A percentile compares a stretch with the other conserved stretches of the same genome.
These are phyloP conservation scores for Ulota crispa DNA, from an alignment of 225 moss, liverwort and hornwort genomes.

Conservation along the genomic window DNA sequence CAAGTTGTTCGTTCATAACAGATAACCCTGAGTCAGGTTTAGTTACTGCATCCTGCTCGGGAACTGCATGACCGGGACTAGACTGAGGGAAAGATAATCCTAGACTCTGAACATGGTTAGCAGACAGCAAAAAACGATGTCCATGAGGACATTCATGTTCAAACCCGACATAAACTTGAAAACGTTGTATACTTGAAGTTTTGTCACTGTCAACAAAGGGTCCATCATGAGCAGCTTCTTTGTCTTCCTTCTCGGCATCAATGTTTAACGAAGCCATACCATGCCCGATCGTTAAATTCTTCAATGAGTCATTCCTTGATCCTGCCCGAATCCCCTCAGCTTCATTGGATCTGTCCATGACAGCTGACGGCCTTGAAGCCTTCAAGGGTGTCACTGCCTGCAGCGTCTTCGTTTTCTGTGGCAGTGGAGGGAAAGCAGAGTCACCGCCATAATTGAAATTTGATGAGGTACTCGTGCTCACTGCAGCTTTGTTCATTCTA, in stretches of 20 bases:
- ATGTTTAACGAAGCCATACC: slow-evolving; percentile 40
- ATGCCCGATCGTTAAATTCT: slow-evolving; percentile 32
- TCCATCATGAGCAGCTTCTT: slow-evolving; percentile 24
- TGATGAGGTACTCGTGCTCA: slow-evolving; percentile 47
- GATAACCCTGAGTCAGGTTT: slow-evolving; percentile 20
- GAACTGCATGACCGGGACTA: slow-evolving; percentile 18
- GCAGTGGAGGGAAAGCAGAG: slow-evolving; percentile 88
- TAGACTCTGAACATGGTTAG: slow-evolving; percentile 48
- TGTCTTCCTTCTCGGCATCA: slow-evolving; percentile 42
- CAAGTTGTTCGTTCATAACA: slow-evolving; percentile 28
- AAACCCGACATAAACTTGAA: slow-evolving; percentile 79
- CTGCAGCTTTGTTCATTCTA: slow-evolving; percentile 38
- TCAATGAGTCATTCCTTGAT: slow-evolving; percentile 29
- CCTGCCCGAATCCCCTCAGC: slow-evolving; percentile 36
- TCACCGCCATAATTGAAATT: slow-evolving; percentile 78
- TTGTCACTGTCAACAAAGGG: slow-evolving; percentile 21
- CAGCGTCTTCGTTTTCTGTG: slow-evolving; percentile 67
- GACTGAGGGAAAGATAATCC: slow-evolving; percentile 44
- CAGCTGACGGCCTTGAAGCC: slow-evolving; percentile 39
- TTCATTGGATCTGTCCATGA: slow-evolving; percentile 48
- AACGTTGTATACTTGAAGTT: slow-evolving; percentile 38
- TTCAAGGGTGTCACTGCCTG: slow-evolving; percentile 43
- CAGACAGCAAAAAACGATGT: slow-evolving; percentile 83
- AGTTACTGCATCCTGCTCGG: slow-evolving; percentile 34
- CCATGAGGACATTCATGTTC: slow-evolving; percentile 98